Conservation (phyloP, 345 rosid genomes). For the Citrus glauca region DNA sequence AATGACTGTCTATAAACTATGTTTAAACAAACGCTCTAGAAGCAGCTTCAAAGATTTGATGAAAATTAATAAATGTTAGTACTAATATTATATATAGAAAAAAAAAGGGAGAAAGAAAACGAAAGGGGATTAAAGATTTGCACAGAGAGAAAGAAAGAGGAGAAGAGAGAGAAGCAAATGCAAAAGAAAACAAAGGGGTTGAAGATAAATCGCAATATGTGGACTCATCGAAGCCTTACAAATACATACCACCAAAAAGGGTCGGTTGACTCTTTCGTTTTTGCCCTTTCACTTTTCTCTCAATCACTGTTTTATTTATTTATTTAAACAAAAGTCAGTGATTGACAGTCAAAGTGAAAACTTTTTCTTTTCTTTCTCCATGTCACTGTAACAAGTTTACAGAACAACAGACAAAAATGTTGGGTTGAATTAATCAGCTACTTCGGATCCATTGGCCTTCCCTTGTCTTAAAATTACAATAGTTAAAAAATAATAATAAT, state of each 20-base stretch:
- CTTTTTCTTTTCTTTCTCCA: neutral
- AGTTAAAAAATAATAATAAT: no score
- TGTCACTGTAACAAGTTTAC: neutral
- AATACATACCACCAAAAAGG: constrained; percentile 43
- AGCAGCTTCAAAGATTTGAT: no score
- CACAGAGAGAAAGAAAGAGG: neutral
- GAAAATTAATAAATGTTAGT: constrained; percentile 7
- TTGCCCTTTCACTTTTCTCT: constrained; percentile 13
- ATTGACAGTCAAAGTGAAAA: constrained; percentile 6
- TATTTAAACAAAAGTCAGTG: constrained; percentile 31
- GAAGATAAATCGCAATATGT: constrained; percentile 48
- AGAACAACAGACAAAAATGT: neutral
- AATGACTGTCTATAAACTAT: neutral
- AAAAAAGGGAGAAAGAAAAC: constrained; percentile 11
- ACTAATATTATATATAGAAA: neutral
- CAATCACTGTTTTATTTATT: constrained; percentile 12
- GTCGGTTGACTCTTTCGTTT: constrained; percentile 49
- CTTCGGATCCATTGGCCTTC: constrained; percentile 7
- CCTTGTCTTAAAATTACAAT: neutral
- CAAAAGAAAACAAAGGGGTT: neutral
- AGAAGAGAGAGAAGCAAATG: neutral
- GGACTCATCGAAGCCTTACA: constrained; percentile 83
- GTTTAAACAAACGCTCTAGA: no score
- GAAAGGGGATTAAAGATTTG: constrained; percentile 9
- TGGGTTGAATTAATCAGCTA: neutral